Base-by-base conservation (phyloP, 352 stramenopile species). In the Poterioochromonas sp. region DNA sequence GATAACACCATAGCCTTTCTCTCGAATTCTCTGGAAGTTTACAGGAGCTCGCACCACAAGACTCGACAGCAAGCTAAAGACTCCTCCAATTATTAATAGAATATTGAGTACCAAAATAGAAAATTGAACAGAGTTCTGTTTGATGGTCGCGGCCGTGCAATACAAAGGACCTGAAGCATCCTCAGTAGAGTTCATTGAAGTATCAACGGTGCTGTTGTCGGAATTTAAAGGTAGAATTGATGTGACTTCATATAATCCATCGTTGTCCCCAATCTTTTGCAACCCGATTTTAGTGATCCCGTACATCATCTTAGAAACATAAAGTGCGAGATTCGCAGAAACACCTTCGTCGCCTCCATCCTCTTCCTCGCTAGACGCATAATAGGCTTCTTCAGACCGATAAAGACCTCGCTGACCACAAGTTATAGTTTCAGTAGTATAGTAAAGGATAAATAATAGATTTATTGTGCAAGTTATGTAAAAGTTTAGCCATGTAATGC, bases 41-140 rank as follows among this genome's bases (percentile, higher is more conserved):
- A 83, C 80, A 22, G 80, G 80, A 49, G 58, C 80, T 2, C 80
- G 53, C 1, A 83, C 80, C 26, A 83, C 79, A 20, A 83, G 8
- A 53, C 79, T 81, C 8, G 78, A 65, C 12, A 83, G 18, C 22
- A 83, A 73, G 5, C 65, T 77, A 49, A 83, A 83, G 1, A 64
- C 47, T 12, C 53, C 47, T 0, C 47, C 49, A 40, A 18, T 18
- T 58, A 82, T 80, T 37, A 82, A 62, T 29, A 70, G 32, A 39
- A 76, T 58, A 65, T 83, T 83, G 29, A 83, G 44, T n/a, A 76
- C 29, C 22, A 29, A 40, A 26, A 79, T 58, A 11, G 29, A 34
- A 35, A 26, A 20, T 15, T 35, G 39, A 35, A 74, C 40, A 51
- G 8, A 54, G 15, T 35, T 53, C 8, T 71, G 39, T 3, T 22